Percentiles rank a stretch among this genome's conserved stretches.
Evolutionary conservation across 2,329 filamentous ascomycete genomes (phyloP).

Genomic region (Parastagonospora nodorum): DNA sequence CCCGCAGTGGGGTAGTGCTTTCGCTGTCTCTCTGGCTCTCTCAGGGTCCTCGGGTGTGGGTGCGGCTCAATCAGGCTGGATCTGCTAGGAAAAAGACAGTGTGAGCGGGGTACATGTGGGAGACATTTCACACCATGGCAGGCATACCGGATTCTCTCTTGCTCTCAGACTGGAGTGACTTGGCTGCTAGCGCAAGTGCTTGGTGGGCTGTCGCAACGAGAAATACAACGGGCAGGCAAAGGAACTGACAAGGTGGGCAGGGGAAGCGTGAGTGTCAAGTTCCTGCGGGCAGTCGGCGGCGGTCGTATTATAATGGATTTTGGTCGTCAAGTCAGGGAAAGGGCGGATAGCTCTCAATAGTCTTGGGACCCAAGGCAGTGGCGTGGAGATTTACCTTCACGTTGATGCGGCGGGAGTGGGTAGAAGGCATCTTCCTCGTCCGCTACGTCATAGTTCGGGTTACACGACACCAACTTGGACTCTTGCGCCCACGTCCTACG

Average conservation of each 20-base stretch:
- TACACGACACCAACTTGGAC: slow-evolving; percentile 3
- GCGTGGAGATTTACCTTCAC: slow-evolving; percentile 25
- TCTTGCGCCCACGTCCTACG: slow-evolving; percentile 8
- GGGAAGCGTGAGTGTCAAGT: slow-evolving; percentile 9
- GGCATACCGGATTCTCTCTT: slow-evolving; percentile 26
- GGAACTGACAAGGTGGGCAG: slow-evolving; percentile 26
- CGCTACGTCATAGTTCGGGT: slow-evolving; percentile 19
- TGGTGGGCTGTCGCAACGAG: slow-evolving; percentile 27
- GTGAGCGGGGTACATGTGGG: slow-evolving; percentile 17
- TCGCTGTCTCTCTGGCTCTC: slow-evolving; percentile 2
- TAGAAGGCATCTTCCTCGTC: slow-evolving; percentile 7
- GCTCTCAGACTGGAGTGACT: slow-evolving; percentile 10
- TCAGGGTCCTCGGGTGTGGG: slow-evolving; percentile 13
- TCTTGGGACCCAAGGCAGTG: slow-evolving; percentile 25
- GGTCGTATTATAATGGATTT: slow-evolving; percentile 4
- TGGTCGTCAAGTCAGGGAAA: slow-evolving; percentile 8
- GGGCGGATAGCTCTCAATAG: slow-evolving; percentile 22
- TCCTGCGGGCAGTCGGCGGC: slow-evolving; percentile 21
- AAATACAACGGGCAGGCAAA: slow-evolving; percentile 30
- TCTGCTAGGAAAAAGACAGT: slow-evolving; percentile 19
- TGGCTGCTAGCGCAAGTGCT: slow-evolving; percentile 22
- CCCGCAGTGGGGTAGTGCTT: slow-evolving; percentile 11
- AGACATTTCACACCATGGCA: slow-evolving; percentile 1
- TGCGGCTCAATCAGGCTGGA: slow-evolving; percentile 7
- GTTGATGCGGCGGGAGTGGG: slow-evolving; percentile 20